phyloP scores from a whole-genome alignment of 176 grass and related monocot species.

The Musa beccarii region DNA sequence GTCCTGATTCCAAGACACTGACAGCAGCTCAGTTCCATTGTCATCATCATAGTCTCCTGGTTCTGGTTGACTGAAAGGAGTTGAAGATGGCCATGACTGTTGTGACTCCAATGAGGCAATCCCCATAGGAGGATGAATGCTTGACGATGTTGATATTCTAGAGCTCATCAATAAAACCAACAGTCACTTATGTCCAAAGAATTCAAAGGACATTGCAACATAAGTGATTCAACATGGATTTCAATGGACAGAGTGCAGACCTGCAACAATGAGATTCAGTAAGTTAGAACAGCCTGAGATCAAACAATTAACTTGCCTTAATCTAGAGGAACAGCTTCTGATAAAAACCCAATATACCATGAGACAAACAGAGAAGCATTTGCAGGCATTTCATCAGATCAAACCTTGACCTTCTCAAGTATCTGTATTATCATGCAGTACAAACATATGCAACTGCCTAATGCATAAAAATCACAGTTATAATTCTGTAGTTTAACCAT shows the following conservation, averaged over 20 bases:
- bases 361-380: neutral
- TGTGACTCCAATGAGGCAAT: slow-evolving; percentile 33
- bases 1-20: slow-evolving; percentile 83
- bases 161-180: slow-evolving; percentile 39
- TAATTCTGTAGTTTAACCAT: neutral
- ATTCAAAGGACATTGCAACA: neutral
- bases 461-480: neutral
- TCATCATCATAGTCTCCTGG: slow-evolving; percentile 23
- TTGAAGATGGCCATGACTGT: slow-evolving; percentile 26
- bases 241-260: neutral
- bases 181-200: slow-evolving; percentile 2
- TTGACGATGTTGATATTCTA: slow-evolving; percentile 40
- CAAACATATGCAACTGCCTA: neutral
- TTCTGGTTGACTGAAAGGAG: slow-evolving; percentile 29
- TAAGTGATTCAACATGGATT: neutral
- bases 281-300: neutral
- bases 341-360: neutral
- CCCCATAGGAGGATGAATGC: slow-evolving; percentile 25
- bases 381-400: neutral
- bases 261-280: neutral
- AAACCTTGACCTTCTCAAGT: neutral
- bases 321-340: neutral
- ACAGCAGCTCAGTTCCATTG: slow-evolving; percentile 51
- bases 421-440: neutral
- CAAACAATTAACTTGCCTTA: neutral